Base-by-base conservation (phyloP, 1,139 yeast species). In the Suhomyces bolitotheri region DNA sequence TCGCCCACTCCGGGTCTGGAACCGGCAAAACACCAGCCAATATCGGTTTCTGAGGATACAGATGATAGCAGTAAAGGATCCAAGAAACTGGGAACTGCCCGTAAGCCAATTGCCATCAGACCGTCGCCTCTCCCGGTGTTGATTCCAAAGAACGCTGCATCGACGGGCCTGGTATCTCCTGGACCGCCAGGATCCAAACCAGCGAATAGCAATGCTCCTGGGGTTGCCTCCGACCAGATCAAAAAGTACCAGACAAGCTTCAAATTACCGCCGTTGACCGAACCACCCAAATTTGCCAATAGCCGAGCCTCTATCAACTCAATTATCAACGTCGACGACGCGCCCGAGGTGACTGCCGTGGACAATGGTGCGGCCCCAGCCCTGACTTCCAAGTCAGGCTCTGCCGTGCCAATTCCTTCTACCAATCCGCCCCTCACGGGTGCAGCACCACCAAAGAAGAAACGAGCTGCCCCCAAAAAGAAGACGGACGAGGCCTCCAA, bases 251-350 rank as follows among this genome's bases (percentile, higher is more conserved):
- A 63, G 42, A 62, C 71, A 0, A 55, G 50, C 33, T 58, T 66
- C 40, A 45, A 36, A 14, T 22, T 40, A n/a, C 25, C 34, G 6
- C 26, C 26, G 13, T 39, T 30, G 22, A 15, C 21, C 3, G 13
- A 7, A 7, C 24, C 7, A 10, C 10, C 27, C 7, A 17, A n/a
- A 10, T 15, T 10, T 5, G 22, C 16, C 5, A 60, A 60, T 39
- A 60, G 59, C 39, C 62, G 59, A 41, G 58, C 73, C 0, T 63
- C 71, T 7, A 66, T 66, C 21, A 62, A 58, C 38, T 62, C 70
- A 12, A 62, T 66, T 22, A 66, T 66, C 36, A 66, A 66, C 43
- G 42, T 52, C 13, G 70, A 65, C 31, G 64, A 62, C 30, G 64
- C 57, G 22, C 45, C 46, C 5, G 49, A 47, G 22, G 29, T 39